A percentile compares a stretch with the other conserved stretches of the same genome.
Conservation (phyloP, 73 alveolate genomes). For the Chromera velia region DNA sequence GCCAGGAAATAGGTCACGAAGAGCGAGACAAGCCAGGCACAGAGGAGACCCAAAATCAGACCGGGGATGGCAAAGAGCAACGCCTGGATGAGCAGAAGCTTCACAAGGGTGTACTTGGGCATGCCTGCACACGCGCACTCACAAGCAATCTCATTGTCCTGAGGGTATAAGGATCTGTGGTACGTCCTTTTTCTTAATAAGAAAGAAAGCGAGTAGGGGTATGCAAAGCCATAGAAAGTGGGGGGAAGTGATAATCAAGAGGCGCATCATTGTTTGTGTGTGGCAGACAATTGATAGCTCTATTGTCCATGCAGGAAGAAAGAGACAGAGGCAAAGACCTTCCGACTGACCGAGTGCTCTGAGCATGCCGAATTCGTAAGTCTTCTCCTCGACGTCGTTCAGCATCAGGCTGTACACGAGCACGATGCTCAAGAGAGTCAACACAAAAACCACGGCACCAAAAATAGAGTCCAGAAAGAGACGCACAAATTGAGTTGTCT, state of each 20-base stretch:
- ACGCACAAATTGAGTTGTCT: slow-evolving; percentile 11
- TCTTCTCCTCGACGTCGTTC: slow-evolving; percentile 83
- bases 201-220: too few relatives aligned
- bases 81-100: slow-evolving; percentile 62
- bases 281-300: too few relatives aligned
- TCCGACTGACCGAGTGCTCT: slow-evolving; percentile 86
- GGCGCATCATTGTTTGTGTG: too few relatives aligned
- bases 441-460: slow-evolving; percentile 66
- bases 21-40: slow-evolving; percentile 47
- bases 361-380: slow-evolving; percentile 87
- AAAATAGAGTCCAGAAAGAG: slow-evolving; percentile 70
- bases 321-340: too few relatives aligned
- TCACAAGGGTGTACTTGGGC: slow-evolving; percentile 53
- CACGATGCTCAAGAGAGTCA: slow-evolving; percentile 65
- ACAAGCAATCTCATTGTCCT: too few relatives aligned
- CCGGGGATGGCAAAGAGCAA: slow-evolving; percentile 85
- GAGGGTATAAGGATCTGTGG: too few relatives aligned
- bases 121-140: too few relatives aligned
- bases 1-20: slow-evolving; percentile 27
- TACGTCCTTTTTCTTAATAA: too few relatives aligned
- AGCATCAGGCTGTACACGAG: slow-evolving; percentile 83
- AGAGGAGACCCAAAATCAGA: slow-evolving; percentile 58
- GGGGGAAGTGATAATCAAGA: too few relatives aligned
- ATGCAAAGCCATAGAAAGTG: too few relatives aligned
- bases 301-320: too few relatives aligned